Conservation (phyloP, 2,329 filamentous ascomycete species). For the Endoconidiophora polonica region DNA sequence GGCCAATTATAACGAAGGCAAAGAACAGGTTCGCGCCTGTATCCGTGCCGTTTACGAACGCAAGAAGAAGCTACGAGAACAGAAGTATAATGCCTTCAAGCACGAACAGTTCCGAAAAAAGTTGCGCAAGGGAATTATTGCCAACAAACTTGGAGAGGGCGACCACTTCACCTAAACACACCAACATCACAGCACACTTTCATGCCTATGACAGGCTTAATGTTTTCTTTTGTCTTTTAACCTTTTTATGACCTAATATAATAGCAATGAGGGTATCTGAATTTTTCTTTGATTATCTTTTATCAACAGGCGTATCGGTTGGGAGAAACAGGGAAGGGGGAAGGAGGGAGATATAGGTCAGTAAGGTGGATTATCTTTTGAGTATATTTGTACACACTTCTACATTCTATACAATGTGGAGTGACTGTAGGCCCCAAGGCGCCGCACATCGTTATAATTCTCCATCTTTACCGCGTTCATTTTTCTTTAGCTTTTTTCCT, state of each 20-base stretch:
- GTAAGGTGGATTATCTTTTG: neutral
- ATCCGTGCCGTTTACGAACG: slow-evolving; percentile 84
- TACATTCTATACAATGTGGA: slow-evolving; percentile 3
- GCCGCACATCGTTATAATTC: no score
- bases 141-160: slow-evolving; percentile 37
- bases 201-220: neutral
- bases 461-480: neutral
- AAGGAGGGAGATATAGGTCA: no score
- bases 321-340: no score
- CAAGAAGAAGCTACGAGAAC: slow-evolving; percentile 55
- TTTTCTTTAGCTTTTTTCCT: neutral
- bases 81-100: slow-evolving; percentile 27
- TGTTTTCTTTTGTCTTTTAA: neutral
- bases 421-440: neutral
- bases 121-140: slow-evolving; percentile 33
- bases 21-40: slow-evolving; percentile 58
- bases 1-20: slow-evolving; percentile 75
- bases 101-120: slow-evolving; percentile 28
- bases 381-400: neutral
- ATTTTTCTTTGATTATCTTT: neutral
- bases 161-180: slow-evolving; percentile 42
- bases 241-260: no score
- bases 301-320: no score
- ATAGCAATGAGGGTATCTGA: neutral
- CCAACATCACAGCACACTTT: neutral